Evolutionary conservation across 139 green algal genomes (phyloP).

Genomic region (Chlamydomonas incerta): DNA sequence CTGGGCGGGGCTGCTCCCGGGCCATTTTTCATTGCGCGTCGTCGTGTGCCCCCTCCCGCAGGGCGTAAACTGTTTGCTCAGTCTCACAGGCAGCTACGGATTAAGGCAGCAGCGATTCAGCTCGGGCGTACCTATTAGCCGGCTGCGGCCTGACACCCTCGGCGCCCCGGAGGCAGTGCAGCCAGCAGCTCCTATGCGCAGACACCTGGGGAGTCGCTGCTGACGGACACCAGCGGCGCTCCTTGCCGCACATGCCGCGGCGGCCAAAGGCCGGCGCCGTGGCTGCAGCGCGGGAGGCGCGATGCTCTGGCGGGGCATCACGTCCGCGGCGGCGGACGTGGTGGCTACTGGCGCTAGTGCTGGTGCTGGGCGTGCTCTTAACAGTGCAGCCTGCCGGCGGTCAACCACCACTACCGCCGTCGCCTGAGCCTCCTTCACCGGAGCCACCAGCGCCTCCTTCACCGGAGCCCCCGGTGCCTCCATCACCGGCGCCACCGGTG

Average conservation of each 20-base stretch:
- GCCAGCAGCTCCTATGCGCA: too few relatives aligned
- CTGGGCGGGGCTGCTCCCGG: too few relatives aligned
- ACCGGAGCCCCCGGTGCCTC: background rate
- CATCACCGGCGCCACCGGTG: background rate
- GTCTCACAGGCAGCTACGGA: too few relatives aligned
- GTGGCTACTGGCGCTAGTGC: background rate
- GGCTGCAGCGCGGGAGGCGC: too few relatives aligned
- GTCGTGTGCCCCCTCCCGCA: too few relatives aligned
- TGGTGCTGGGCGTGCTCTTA: background rate
- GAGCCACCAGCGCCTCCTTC: background rate
- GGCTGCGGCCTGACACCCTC: too few relatives aligned
- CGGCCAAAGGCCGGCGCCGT: background rate
- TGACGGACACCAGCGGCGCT: background rate
- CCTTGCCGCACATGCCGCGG: slow-evolving; percentile 10
- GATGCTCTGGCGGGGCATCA: too few relatives aligned
- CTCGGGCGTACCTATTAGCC: too few relatives aligned
- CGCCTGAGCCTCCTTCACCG: background rate
- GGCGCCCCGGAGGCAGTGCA: too few relatives aligned
- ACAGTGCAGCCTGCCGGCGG: background rate
- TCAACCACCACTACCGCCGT: background rate
- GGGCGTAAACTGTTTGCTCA: too few relatives aligned
- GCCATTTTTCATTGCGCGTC: too few relatives aligned
- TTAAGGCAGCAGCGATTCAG: too few relatives aligned
- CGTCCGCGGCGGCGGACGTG: background rate
- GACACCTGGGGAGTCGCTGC: background rate